phyloP scores from a whole-genome alignment of 2,329 filamentous ascomycete genomes.

The Rutstroemia sp. region DNA sequence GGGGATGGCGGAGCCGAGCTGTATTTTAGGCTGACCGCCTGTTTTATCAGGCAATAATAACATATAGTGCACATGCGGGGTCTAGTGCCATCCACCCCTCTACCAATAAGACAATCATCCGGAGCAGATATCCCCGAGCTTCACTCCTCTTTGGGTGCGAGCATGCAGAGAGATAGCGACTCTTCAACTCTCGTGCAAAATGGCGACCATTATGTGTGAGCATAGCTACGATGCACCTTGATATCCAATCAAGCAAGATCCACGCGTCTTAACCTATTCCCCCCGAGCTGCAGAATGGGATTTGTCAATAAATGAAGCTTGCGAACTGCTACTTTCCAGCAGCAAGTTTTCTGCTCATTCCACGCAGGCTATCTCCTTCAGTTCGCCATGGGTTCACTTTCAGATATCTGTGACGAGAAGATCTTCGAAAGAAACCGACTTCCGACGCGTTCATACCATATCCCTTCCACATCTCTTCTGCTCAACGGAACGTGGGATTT shows the following conservation, averaged over 20 bases:
- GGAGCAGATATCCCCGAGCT: conserved; percentile 4
- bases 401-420: conserved; percentile 42
- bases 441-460: conserved; percentile 43
- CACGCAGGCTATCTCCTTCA: not conserved
- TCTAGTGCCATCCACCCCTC: no score
- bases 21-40: no score
- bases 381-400: conserved; percentile 1
- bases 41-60: no score
- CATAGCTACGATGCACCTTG: no score
- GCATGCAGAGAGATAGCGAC: no score
- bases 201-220: no score
- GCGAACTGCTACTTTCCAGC: no score
- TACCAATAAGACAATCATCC: not conserved
- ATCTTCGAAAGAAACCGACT: conserved; percentile 47
- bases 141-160: no score
- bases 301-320: not conserved
- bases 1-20: not conserved
- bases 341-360: not conserved
- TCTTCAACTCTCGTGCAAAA: no score
- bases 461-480: conserved; percentile 41
- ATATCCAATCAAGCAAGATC: not conserved
- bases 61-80: no score
- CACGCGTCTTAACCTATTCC: no score
- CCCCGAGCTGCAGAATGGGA: no score
- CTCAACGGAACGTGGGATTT: conserved; percentile 54